Percentiles rank a stretch among this genome's conserved stretches.
phyloP scores from a whole-genome alignment of 2,329 filamentous ascomycete genomes.

The Paracoccidioides lutzii region DNA sequence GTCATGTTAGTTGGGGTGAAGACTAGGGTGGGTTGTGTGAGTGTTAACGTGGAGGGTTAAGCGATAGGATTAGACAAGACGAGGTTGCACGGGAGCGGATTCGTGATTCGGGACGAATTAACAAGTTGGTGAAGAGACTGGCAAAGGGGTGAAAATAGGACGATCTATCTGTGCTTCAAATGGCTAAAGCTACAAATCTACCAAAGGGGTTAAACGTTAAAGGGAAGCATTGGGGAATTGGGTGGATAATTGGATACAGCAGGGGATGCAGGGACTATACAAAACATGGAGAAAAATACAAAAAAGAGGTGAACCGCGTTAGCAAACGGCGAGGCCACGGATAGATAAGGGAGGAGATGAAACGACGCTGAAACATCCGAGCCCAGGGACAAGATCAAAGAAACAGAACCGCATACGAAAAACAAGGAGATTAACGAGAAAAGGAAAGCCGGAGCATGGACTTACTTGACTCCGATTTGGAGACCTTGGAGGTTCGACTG shows the following conservation, averaged over 20 bases:
- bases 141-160: background rate
- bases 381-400: conserved; percentile 8
- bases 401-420: conserved; percentile 9
- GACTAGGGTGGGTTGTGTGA: conserved; percentile 1
- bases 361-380: background rate
- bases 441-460: conserved; percentile 3
- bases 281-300: background rate
- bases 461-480: conserved; percentile 19
- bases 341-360: background rate
- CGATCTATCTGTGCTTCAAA: background rate
- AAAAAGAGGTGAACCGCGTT: background rate
- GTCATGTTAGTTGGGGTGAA: conserved; percentile 23
- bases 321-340: background rate
- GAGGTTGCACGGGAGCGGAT: background rate
- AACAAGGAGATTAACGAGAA: background rate
- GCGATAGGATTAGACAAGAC: background rate
- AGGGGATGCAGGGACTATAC: background rate
- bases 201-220: background rate
- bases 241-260: background rate
- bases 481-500: background rate
- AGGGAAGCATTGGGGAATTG: background rate
- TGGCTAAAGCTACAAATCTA: background rate
- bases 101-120: background rate
- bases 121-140: background rate
- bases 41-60: conserved; percentile 1